Evolutionary conservation across 2,329 filamentous ascomycete species (phyloP).

Genomic region (Cyclaneusma minus): DNA sequence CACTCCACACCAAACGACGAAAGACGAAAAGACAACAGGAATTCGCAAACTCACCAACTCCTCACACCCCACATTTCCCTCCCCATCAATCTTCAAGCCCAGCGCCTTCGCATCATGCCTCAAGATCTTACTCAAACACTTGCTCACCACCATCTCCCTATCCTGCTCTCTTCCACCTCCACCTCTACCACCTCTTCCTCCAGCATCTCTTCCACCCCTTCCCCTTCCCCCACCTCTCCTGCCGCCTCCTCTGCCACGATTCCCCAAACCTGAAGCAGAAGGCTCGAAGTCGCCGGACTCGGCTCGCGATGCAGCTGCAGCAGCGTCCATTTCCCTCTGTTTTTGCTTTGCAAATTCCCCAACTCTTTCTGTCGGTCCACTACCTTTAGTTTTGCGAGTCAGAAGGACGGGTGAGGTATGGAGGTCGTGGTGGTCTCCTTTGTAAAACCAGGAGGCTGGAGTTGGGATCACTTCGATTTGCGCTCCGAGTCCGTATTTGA

Average conservation of each 20-base stretch:
- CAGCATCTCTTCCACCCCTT: slow-evolving; percentile 2
- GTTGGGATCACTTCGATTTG: too few species aligned
- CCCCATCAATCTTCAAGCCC: slow-evolving; percentile 38
- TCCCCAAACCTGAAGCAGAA: too few species aligned
- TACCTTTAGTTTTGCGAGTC: too few species aligned
- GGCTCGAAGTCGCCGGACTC: too few species aligned
- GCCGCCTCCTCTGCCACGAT: slow-evolving; percentile 2
- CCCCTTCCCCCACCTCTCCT: slow-evolving; percentile 4
- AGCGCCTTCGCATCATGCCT: slow-evolving; percentile 27
- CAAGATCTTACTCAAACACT: slow-evolving; percentile 18
- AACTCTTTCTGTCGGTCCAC: too few species aligned
- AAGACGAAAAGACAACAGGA: slow-evolving; percentile 2
- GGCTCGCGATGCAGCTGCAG: too few species aligned
- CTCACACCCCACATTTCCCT: slow-evolving; percentile 43
- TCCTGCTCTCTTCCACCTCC: slow-evolving; percentile 8
- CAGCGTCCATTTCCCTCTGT: too few species aligned
- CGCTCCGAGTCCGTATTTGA: too few species aligned
- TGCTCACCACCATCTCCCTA: slow-evolving; percentile 16
- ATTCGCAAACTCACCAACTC: slow-evolving; percentile 33
- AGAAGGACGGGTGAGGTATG: too few species aligned
- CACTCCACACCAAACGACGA: slow-evolving; percentile 4
- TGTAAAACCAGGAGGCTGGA: too few species aligned
- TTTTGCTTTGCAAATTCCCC: too few species aligned
- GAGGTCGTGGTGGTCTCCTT: too few species aligned
- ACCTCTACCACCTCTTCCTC: slow-evolving; percentile 4